Evolutionary conservation across 2,329 filamentous ascomycete species (phyloP).

Genomic region (Peltaster fructicola): DNA sequence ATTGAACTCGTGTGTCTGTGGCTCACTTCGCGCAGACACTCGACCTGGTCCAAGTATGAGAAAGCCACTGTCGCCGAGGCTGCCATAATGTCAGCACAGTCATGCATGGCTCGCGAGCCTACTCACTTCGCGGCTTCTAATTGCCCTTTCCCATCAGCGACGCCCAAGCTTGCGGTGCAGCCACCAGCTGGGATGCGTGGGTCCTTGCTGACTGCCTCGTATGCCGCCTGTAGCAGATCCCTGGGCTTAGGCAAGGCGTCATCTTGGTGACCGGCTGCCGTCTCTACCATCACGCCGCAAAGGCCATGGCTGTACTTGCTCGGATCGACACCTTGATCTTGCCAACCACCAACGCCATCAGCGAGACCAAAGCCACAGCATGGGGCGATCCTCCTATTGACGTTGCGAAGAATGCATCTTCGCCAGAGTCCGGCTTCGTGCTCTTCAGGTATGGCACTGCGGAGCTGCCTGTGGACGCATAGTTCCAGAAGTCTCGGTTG

Average conservation of each 20-base stretch:
- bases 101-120: not conserved
- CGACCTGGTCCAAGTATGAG: constrained; percentile 72
- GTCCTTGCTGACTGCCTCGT: constrained; percentile 65
- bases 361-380: constrained; percentile 73
- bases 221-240: constrained; percentile 63
- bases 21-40: constrained; percentile 63
- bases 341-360: constrained; percentile 92
- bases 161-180: constrained; percentile 78
- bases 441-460: constrained; percentile 30
- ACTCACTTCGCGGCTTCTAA: constrained; percentile 68
- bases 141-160: constrained; percentile 53
- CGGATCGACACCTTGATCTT: constrained; percentile 79
- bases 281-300: constrained; percentile 72
- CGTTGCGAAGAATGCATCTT: constrained; percentile 89
- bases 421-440: constrained; percentile 53
- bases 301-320: constrained; percentile 89
- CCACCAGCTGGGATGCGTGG: constrained; percentile 60
- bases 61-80: constrained; percentile 83
- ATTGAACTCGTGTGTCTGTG: constrained; percentile 94
- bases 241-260: constrained; percentile 30
- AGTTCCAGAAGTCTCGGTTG: constrained; percentile 25
- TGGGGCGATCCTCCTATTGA: constrained; percentile 50
- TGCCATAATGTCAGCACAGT: constrained; percentile 10
- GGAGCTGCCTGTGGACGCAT: constrained; percentile 17
- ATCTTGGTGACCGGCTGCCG: constrained; percentile 12